phyloP scores from a whole-genome alignment of 148 eudicot species.

The Euryodendron excelsum region DNA sequence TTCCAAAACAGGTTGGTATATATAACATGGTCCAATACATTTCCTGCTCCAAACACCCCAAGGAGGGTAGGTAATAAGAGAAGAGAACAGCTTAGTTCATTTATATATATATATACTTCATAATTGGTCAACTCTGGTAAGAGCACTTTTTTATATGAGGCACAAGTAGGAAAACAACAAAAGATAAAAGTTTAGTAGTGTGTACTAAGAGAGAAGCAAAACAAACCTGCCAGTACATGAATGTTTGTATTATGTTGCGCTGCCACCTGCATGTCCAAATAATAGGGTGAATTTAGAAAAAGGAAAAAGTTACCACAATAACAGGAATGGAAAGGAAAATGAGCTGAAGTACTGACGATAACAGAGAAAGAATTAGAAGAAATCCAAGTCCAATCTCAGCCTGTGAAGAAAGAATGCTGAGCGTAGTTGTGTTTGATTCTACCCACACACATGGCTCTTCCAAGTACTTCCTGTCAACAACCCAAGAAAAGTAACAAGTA shows the following conservation, averaged over 20 bases:
- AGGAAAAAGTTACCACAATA: neutral
- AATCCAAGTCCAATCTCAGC: constrained; percentile 97
- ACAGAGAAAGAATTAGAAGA: constrained; percentile 69
- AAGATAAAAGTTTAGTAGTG: neutral
- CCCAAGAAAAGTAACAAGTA: neutral
- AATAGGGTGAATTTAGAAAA: constrained; percentile 1
- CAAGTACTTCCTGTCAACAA: constrained; percentile 74
- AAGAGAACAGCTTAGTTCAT: neutral
- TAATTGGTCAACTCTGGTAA: neutral
- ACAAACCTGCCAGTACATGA: constrained; percentile 98
- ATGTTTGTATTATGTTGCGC: constrained; percentile 82
- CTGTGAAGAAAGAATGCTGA: constrained; percentile 85
- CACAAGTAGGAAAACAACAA: neutral
- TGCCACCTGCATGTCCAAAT: constrained; percentile 71
- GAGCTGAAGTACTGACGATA: constrained; percentile 62
- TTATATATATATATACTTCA: neutral
- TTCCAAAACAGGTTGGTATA: neutral
- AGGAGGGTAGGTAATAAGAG: neutral
- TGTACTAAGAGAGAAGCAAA: neutral
- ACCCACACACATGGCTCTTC: constrained; percentile 97
- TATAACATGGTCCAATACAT: neutral
- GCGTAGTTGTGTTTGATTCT: constrained; percentile 82
- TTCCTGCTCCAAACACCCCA: neutral
- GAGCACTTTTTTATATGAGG: neutral
- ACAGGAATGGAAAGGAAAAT: neutral